Conservation (phyloP, 768 basidiomycete genomes). For the Mycena belliarum region DNA sequence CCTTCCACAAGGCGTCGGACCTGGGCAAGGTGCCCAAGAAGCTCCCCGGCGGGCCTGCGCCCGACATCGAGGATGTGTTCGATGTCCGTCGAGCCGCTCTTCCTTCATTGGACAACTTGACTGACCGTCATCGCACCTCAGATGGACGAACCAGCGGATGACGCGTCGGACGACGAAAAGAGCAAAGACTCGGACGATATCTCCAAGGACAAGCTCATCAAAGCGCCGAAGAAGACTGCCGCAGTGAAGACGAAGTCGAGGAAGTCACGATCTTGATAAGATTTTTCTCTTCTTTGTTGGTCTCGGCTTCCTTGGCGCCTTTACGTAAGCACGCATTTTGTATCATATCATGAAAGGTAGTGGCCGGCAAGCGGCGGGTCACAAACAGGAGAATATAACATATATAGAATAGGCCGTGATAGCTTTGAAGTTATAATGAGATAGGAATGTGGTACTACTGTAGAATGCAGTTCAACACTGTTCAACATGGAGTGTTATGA, state of each 20-base stretch:
- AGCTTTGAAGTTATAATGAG: too few species aligned
- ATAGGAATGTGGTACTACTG: too few species aligned
- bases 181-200: constrained; percentile 40
- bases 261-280: not conserved
- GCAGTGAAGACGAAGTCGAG: constrained; percentile 20
- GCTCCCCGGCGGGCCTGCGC: constrained; percentile 68
- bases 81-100: too few species aligned
- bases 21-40: constrained; percentile 82
- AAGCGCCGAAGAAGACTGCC: constrained; percentile 42
- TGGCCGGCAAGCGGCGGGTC: too few species aligned
- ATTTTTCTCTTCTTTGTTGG: too few species aligned
- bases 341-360: too few species aligned
- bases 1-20: constrained; percentile 89
- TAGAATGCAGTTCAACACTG: too few species aligned
- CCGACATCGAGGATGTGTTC: constrained; percentile 89
- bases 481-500: too few species aligned
- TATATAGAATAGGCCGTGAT: too few species aligned
- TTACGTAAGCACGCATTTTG: too few species aligned
- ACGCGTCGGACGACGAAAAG: constrained; percentile 47
- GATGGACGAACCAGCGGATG: constrained; percentile 53
- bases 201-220: constrained; percentile 60
- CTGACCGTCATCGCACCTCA: constrained; percentile 13
- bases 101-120: not conserved
- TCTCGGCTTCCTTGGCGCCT: too few species aligned
- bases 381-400: too few species aligned